Evolutionary conservation across 768 basidiomycete genomes (phyloP), one percentile per base, ranked within the genome.

Genomic region (Psilocybe cyanescens): DNA sequence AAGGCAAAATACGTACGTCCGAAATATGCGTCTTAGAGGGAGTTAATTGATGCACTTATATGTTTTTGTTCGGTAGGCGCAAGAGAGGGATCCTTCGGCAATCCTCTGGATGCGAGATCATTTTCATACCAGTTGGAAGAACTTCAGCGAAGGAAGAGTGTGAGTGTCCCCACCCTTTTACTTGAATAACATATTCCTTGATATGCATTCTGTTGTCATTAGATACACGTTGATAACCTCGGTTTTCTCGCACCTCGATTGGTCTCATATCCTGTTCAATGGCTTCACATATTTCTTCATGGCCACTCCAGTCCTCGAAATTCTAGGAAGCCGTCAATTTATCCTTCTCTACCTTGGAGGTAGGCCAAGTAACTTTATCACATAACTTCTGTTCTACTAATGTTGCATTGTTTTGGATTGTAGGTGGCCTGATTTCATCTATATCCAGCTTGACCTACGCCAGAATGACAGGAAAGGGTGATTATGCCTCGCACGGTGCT

Each of bases 251-350:
- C 91, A 94, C 67, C 72, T 80, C 65, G 78, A 81, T 30, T 41
- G 79, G n/a, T 63, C 70, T 0, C 92, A 94, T 68, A 82, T 90
- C 3, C 64, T 91, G n/a, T 80, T 92, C 71, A 94, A 94, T 68
- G 86, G 84, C n/a, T 82, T 92, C 68, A 86, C 89, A 0, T 91
- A 86, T 74, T 92, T 81, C 73, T 94, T 90, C 76, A 85, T 93
- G 83, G 90, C 87, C 0, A 84, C 81, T 1, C 74, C 84, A 2
- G 85, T 91, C 50, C 78, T 94, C 29, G 67, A 74, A 16, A 74
- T 88, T 48, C 79, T 94, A 9, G 91, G 91, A 0, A 87, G 84
- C 67, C 75, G 81, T 8, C 81, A 81, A 16, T 94, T 94, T 72
- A 70, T 93, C 3, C 75, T 76, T 8, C 79, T 94, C n/a, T 95